Evolutionary conservation across 768 basidiomycete genomes (phyloP).

Genomic region (Suillus cothurnatus): DNA sequence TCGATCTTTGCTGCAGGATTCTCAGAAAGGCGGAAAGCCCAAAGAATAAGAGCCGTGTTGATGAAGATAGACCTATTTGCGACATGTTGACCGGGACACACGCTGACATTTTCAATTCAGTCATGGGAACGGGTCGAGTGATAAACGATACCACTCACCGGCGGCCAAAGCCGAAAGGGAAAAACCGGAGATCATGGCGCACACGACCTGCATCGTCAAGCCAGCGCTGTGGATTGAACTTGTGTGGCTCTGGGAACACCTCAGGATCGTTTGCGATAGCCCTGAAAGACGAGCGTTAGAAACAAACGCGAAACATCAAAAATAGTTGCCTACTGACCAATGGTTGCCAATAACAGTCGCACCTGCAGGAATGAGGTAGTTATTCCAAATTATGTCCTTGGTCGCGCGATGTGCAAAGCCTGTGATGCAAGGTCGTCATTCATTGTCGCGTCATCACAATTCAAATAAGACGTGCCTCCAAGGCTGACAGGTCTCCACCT

Average conservation of each 20-base stretch:
- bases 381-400: slow-evolving; percentile 57
- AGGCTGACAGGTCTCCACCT: slow-evolving; percentile 41
- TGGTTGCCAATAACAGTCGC: too few species aligned
- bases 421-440: slow-evolving; percentile 21
- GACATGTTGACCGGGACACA: slow-evolving; percentile 58
- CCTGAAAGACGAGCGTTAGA: too few species aligned
- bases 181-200: slow-evolving; percentile 33
- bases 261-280: too few species aligned
- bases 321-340: too few species aligned
- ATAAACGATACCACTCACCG: slow-evolving; percentile 19
- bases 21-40: slow-evolving; percentile 57
- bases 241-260: too few species aligned
- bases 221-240: too few species aligned
- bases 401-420: slow-evolving; percentile 66
- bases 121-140: neutral
- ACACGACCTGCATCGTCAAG: too few species aligned
- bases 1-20: slow-evolving; percentile 58
- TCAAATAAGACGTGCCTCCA: slow-evolving; percentile 21
- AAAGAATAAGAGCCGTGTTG: slow-evolving; percentile 60
- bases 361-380: too few species aligned
- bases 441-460: neutral
- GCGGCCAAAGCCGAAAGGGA: slow-evolving; percentile 39
- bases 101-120: slow-evolving; percentile 28
- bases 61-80: slow-evolving; percentile 54
- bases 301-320: too few species aligned